A percentile compares a stretch with the other conserved stretches of the same genome.
phyloP scores from a whole-genome alignment of 345 rosid species.

The Kandelia obovata region DNA sequence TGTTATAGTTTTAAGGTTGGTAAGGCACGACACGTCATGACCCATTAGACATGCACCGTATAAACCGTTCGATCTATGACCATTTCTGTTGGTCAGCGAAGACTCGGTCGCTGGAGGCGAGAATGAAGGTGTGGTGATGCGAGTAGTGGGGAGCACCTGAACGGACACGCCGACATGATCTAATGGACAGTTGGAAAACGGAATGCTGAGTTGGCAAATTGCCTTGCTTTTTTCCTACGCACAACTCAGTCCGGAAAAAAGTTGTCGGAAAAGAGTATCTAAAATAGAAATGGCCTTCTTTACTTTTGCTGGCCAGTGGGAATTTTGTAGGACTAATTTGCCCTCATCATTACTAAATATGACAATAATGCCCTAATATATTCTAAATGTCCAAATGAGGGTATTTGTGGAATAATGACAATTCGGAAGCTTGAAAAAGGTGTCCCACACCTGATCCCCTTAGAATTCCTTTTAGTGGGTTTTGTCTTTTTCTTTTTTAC shows the following conservation, averaged over 20 bases:
- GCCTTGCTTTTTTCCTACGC: not conserved
- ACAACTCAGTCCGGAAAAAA: not conserved
- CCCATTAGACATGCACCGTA: not conserved
- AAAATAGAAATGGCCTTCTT: not conserved
- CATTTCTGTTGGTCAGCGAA: not conserved
- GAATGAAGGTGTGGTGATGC: constrained; percentile 10
- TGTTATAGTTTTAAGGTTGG: not conserved
- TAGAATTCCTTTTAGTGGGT: too few relatives aligned
- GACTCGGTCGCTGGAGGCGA: not conserved
- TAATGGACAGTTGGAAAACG: constrained; percentile 17
- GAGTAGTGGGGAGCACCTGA: constrained; percentile 20
- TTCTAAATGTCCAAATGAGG: not conserved
- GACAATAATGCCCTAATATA: not conserved
- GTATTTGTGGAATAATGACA: not conserved
- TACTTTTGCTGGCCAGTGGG: not conserved
- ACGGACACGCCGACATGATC: constrained; percentile 26
- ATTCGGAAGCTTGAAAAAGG: too few relatives aligned
- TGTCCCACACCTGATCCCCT: too few relatives aligned
- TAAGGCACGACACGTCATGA: constrained; percentile 7
- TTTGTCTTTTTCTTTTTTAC: too few relatives aligned
- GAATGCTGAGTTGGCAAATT: constrained; percentile 27
- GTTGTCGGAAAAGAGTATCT: not conserved
- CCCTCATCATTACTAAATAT: not conserved
- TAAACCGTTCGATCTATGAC: constrained; percentile 5
- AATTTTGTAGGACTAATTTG: constrained; percentile 11